Conservation (phyloP, 1,139 yeast genomes). For the Saccharomyces hybrid region DNA sequence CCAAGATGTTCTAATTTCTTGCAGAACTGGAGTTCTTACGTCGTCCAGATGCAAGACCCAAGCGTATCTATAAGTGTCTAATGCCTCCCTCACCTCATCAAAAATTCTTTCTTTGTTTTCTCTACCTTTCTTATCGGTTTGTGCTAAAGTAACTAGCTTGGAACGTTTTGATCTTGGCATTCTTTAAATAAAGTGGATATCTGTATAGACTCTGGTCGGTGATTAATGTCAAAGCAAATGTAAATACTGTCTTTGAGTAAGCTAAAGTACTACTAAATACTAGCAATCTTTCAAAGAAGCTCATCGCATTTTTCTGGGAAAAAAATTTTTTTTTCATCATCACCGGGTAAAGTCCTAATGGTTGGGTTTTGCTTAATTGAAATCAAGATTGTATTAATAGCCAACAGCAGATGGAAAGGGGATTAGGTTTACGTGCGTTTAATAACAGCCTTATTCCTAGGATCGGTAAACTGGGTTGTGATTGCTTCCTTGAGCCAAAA, state of each 20-base stretch:
- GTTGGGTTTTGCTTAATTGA: neutral
- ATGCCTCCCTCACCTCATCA: conserved; percentile 76
- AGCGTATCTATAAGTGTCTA: conserved; percentile 68
- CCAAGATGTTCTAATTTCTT: conserved; percentile 91
- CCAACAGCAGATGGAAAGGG: neutral
- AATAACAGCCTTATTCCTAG: neutral
- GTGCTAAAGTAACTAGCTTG: conserved; percentile 87
- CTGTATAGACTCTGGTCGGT: neutral
- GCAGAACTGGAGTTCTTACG: conserved; percentile 92
- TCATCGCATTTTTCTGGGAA: neutral
- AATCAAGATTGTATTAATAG: neutral
- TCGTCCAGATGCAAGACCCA: conserved; percentile 86
- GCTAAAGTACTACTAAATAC: neutral
- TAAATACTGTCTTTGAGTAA: neutral
- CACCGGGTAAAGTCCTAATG: neutral
- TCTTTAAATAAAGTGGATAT: conserved; percentile 10
- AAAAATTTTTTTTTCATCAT: neutral
- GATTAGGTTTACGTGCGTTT: neutral
- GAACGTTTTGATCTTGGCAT: conserved; percentile 97
- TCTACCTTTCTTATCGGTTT: conserved; percentile 90
- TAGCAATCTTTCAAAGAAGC: neutral
- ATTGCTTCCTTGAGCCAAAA: neutral
- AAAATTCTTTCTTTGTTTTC: conserved; percentile 87
- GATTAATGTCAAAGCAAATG: neutral
- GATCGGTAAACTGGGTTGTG: neutral